Evolutionary conservation across 192 early-diverging fungal species (phyloP).

Genomic region (Backusella sp.): DNA sequence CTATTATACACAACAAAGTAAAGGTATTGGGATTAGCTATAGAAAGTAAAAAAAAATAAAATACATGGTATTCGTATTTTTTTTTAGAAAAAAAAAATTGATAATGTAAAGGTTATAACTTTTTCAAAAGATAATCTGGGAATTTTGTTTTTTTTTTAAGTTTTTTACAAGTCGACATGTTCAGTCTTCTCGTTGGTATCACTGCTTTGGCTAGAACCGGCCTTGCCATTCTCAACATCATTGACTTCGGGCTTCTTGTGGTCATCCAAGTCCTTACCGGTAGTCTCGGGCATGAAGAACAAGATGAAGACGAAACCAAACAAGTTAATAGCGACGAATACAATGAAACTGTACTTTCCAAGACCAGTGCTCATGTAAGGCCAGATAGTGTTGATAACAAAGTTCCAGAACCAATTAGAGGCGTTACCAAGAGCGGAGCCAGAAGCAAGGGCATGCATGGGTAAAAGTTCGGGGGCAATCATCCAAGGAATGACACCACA

Average conservation of each 20-base stretch:
- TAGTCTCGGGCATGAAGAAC: slow-evolving; percentile 80
- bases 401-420: slow-evolving; percentile 67
- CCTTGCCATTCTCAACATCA: background rate
- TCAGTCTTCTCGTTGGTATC: slow-evolving; percentile 5
- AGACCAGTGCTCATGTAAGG: slow-evolving; percentile 34
- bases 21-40: background rate
- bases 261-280: slow-evolving; percentile 28
- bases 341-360: slow-evolving; percentile 49
- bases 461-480: slow-evolving; percentile 76
- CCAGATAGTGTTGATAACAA: slow-evolving; percentile 44
- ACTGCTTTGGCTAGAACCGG: slow-evolving; percentile 1
- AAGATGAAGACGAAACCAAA: slow-evolving; percentile 66
- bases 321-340: slow-evolving; percentile 70
- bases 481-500: slow-evolving; percentile 85
- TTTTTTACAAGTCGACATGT: slow-evolving; percentile 8
- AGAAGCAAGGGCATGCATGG: slow-evolving; percentile 70
- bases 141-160: background rate
- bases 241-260: background rate
- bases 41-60: background rate
- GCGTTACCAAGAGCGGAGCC: slow-evolving; percentile 71
- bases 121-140: background rate
- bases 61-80: background rate
- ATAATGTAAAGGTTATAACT: background rate
- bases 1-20: background rate
- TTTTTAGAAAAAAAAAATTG: background rate